phyloP scores from a whole-genome alignment of 2,329 filamentous ascomycete genomes.

The Fusarium sp. region DNA sequence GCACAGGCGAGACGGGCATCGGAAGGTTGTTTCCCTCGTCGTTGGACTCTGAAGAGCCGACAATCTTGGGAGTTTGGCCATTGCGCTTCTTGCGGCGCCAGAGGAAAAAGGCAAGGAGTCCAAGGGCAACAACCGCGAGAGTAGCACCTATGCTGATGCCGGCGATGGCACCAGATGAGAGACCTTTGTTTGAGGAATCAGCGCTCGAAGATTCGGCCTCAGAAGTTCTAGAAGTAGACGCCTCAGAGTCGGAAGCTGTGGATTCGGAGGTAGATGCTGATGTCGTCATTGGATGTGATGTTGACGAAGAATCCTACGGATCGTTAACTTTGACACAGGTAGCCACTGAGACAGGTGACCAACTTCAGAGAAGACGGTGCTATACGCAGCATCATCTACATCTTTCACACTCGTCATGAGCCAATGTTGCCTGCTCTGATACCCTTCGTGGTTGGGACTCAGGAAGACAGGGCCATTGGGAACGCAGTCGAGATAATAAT shows the following conservation, averaged over 20 bases:
- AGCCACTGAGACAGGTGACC: background rate
- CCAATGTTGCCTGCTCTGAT: slow-evolving; percentile 48
- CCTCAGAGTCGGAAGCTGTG: background rate
- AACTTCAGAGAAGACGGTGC: slow-evolving; percentile 46
- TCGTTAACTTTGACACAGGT: background rate
- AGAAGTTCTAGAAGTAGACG: background rate
- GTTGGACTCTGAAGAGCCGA: background rate
- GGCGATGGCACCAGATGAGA: slow-evolving; percentile 19
- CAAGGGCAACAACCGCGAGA: slow-evolving; percentile 13
- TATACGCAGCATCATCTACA: slow-evolving; percentile 47
- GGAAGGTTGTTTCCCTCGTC: background rate
- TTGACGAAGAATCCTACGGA: slow-evolving; percentile 8
- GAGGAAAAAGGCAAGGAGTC: slow-evolving; percentile 11
- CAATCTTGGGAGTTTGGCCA: background rate
- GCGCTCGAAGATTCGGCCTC: background rate
- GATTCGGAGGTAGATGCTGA: background rate
- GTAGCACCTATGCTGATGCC: slow-evolving; percentile 10
- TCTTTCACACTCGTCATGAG: slow-evolving; percentile 45
- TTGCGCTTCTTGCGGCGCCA: slow-evolving; percentile 24
- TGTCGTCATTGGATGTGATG: background rate
- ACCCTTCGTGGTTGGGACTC: slow-evolving; percentile 38
- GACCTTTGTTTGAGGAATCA: background rate
- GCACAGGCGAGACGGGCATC: background rate
- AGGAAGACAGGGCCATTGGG: slow-evolving; percentile 46
- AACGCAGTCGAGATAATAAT: slow-evolving; percentile 48